Evolutionary conservation across 2,329 filamentous ascomycete species (phyloP), one percentile per base, ranked within the genome.

Genomic region (Aspergillus brasiliensis): DNA sequence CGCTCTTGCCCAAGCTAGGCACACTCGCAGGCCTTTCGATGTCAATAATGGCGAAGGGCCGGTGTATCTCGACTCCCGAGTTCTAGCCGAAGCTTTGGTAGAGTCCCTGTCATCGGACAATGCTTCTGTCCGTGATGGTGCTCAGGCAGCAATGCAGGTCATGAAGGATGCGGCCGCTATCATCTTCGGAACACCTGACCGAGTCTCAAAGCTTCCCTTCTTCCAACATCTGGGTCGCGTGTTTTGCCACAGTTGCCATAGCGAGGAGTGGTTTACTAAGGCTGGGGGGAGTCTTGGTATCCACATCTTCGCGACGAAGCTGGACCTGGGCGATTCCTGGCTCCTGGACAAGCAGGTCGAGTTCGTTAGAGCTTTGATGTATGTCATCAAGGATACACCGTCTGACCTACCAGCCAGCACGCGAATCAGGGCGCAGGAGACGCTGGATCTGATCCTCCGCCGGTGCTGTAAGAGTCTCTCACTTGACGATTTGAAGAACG

Each of bases 221-320:
- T 99, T 99, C 78, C 84, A 84, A 60, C 88, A 94, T 69, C 82
- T 99, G 5, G 89, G 90, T 40, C 90, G 87, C 61, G 88, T 88
- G 0, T 97, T 98, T 73, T 95, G 91, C 68, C 95, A 99, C 73
- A 92, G 91, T 65, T 99, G 95, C 74, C 93, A 97, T 69, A 92
- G 95, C 69, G 94, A 99, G 74, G 95, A 99, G 70, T 99, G 96
- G 95, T 99, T 97, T 72, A 93, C 93, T 55, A 99, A 99, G 77
- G 91, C 92, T 38, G 95, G 94, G 51, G 95, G 95, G 40, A 93
- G 91, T 56, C 80, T 94, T 19, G 96, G 96, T 57, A 97, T 99
- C 69, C 89, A 91, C 70, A 88, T 96, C 58, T 80, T 99, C 59
- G 88, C 94, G 31, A 94, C 91, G 2, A 89, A 94, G 67, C 81